Base-by-base conservation (phyloP, 2,329 filamentous ascomycete genomes). In the Hypoxylon sp. region DNA sequence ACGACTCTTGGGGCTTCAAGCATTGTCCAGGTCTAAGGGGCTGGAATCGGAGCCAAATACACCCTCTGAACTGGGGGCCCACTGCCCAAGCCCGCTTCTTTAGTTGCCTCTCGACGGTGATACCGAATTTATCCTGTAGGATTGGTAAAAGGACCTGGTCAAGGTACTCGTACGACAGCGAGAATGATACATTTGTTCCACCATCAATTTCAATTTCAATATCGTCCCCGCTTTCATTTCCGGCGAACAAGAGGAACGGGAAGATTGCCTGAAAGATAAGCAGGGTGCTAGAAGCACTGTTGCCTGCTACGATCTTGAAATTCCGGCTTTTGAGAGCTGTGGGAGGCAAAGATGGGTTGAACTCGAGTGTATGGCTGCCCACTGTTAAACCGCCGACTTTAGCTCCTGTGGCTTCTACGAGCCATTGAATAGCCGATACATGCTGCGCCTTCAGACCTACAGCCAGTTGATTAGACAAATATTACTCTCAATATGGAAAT, bases 391-490 rank as follows among this genome's bases (percentile, higher is more conserved):
- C 87, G 0, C 81, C 75, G 0, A 86, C 83, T 6, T 85, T 77
- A 3, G 87, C 88, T 1, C 79, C 77, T 0, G 86, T 89, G 2
- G 81, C 83, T 5, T 82, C 77, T 3, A 85, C 85, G 0, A 90
- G 83, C 77, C 82, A 88, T 65, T 82, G 76, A 7, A 91, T 84
- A 1, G 86, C 82, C 0, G 88, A 80, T 29, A 89, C 84, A 70
- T 91, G 89, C 71, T 91, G 88, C 1, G 83, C 82, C 73, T 89
- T 89, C 32, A 91, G 81, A 27, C 88, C 88, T 88, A 66, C 19
- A 39, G 17, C 42, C 8, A 15, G 15, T 44, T 46, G 15, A 55
- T 67, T 60, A 67, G 63, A 65, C 44, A 46, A 67, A 54, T 24
- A 27, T 27, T 46, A 56, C n/a, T 27, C 19, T 44, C 6, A 58